phyloP scores from a whole-genome alignment of 2,329 filamentous ascomycete species.

The Fusarium fracticaudum region DNA sequence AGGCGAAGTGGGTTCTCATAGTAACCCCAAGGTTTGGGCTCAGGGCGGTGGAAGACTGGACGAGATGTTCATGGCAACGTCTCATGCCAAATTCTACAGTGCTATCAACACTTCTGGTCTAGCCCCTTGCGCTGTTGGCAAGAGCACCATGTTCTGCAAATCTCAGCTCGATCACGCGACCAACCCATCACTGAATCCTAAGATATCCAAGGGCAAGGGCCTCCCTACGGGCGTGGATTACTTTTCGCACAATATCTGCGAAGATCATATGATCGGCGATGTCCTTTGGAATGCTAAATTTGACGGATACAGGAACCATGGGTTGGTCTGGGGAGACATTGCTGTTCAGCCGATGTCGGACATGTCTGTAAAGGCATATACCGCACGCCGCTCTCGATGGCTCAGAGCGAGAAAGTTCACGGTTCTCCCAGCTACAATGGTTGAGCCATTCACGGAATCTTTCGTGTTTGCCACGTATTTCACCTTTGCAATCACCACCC shows the following conservation, averaged over 20 bases:
- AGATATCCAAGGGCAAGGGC: conserved; percentile 52
- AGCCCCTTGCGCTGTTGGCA: conserved; percentile 93
- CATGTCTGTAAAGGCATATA: conserved; percentile 81
- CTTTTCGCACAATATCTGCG: conserved; percentile 96
- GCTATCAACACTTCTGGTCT: conserved; percentile 94
- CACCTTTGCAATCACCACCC: conserved; percentile 79
- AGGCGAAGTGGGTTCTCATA: conserved; percentile 22
- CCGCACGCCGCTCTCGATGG: conserved; percentile 87
- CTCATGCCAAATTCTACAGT: conserved; percentile 96
- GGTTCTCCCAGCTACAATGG: conserved; percentile 85
- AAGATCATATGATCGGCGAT: conserved; percentile 96
- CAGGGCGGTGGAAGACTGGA: conserved; percentile 84
- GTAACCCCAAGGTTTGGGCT: conserved; percentile 45
- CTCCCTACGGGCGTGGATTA: conserved; percentile 80
- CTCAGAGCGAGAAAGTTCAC: conserved; percentile 94
- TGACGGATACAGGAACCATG: conserved; percentile 79
- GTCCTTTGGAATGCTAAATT: conserved; percentile 80
- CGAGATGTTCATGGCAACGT: conserved; percentile 92
- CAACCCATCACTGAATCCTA: conserved; percentile 56
- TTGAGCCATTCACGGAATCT: conserved; percentile 92
- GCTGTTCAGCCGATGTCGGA: conserved; percentile 89
- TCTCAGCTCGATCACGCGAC: conserved; percentile 85
- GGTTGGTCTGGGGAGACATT: conserved; percentile 83
- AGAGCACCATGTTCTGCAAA: conserved; percentile 98
- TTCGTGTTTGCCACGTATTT: conserved; percentile 85